Conservation (phyloP, 1,139 yeast species). For the Geotrichum aggregatum region DNA sequence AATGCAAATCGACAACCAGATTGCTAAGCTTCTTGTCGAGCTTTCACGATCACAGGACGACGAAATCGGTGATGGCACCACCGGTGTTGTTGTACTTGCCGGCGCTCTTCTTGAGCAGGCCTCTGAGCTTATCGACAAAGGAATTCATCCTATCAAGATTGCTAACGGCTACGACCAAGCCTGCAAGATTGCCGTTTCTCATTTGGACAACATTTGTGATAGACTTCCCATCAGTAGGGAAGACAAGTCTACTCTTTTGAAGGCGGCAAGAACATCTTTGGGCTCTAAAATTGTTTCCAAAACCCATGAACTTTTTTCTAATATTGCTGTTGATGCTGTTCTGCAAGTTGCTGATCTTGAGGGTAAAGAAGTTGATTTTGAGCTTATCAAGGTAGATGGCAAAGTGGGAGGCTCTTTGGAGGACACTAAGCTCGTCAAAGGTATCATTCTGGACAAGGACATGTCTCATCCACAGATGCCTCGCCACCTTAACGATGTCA, state of each 20-base stretch:
- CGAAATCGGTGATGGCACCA: conserved; percentile 98
- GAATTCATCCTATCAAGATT: conserved; percentile 93
- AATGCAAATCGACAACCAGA: conserved; percentile 94
- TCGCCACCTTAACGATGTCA: conserved; percentile 69
- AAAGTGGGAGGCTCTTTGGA: conserved; percentile 94
- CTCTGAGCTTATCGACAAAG: conserved; percentile 86
- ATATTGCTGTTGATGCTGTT: conserved; percentile 96
- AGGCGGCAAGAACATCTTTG: conserved; percentile 90
- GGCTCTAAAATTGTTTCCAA: conserved; percentile 96
- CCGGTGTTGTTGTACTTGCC: conserved; percentile 96
- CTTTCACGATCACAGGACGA: conserved; percentile 95
- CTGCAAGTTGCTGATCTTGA: conserved; percentile 87
- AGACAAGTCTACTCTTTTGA: conserved; percentile 53
- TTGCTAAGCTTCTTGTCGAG: conserved; percentile 92
- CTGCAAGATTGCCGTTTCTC: conserved; percentile 79
- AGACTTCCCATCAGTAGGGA: conserved; percentile 43
- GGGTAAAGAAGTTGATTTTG: conserved; percentile 94
- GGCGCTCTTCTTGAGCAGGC: conserved; percentile 95
- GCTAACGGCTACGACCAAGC: conserved; percentile 98
- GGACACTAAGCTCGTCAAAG: conserved; percentile 79
- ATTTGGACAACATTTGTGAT: conserved; percentile 73
- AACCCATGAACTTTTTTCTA: conserved; percentile 87
- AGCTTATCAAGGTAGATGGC: conserved; percentile 89
- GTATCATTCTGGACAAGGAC: conserved; percentile 92
- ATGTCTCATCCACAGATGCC: conserved; percentile 99